These are phyloP conservation scores for Paramyrothecium roridum DNA, from an alignment of 2,329 filamentous ascomycete species.

Conservation along the genomic window DNA sequence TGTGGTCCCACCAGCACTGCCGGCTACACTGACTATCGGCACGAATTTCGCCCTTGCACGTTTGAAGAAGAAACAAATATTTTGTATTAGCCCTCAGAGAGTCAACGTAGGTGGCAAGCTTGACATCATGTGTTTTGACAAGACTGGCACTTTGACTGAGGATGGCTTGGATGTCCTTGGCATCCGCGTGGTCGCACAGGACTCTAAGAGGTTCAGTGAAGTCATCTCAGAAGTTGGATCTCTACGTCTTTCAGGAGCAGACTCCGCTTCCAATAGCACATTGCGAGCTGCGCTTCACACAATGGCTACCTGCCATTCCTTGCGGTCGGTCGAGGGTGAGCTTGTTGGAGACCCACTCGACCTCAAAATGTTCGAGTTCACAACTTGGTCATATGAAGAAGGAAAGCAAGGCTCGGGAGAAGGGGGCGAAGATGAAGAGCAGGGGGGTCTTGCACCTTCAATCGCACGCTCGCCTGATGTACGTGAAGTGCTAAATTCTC, in stretches of 20 bases:
- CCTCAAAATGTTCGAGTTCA: constrained; percentile 98
- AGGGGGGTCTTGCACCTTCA: constrained; percentile 76
- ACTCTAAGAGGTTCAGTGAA: constrained; percentile 66
- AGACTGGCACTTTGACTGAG: constrained; percentile 96
- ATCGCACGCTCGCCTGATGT: constrained; percentile 75
- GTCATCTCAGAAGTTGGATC: constrained; percentile 64
- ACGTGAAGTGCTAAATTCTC: constrained; percentile 16
- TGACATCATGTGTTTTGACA: constrained; percentile 96
- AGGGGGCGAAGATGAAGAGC: constrained; percentile 71
- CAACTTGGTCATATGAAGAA: constrained; percentile 88
- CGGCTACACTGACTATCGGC: constrained; percentile 92
- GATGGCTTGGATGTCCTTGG: constrained; percentile 94
- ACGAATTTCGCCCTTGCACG: constrained; percentile 90
- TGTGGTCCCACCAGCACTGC: constrained; percentile 90
- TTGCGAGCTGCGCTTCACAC: constrained; percentile 72
- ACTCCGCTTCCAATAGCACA: constrained; percentile 24
- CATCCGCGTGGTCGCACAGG: constrained; percentile 70
- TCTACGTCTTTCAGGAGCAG: constrained; percentile 45
- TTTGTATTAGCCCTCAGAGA: constrained; percentile 95
- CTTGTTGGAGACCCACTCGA: constrained; percentile 92
- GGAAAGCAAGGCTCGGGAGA: constrained; percentile 66
- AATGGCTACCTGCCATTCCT: constrained; percentile 96
- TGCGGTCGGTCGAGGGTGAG: constrained; percentile 82
- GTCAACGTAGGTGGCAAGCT: constrained; percentile 96
- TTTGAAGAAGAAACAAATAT: constrained; percentile 85